phyloP scores from a whole-genome alignment of 2,329 filamentous ascomycete genomes.

The Fusarium palustre region DNA sequence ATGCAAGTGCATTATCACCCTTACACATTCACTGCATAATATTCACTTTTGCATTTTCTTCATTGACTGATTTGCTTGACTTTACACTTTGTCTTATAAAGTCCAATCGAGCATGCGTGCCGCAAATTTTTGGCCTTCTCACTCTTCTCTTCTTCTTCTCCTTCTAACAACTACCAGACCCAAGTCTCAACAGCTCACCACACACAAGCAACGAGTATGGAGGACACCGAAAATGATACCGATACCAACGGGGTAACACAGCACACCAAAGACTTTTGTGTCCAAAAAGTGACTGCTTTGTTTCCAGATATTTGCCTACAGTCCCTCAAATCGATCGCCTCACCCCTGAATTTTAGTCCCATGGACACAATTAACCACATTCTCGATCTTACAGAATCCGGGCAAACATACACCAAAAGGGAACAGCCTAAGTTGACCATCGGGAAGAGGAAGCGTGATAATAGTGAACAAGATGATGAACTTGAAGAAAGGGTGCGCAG shows the following conservation, averaged over 20 bases:
- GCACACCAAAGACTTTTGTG: constrained; percentile 20
- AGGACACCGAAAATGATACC: neutral
- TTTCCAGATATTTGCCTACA: constrained; percentile 61
- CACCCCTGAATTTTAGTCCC: constrained; percentile 46
- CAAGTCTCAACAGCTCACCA: neutral
- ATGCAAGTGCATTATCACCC: neutral
- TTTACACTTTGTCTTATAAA: no score
- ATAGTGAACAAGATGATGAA: constrained; percentile 38
- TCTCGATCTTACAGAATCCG: constrained; percentile 55
- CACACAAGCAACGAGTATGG: constrained; percentile 18
- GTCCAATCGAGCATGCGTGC: neutral
- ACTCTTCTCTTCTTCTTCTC: neutral
- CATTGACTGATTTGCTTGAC: neutral
- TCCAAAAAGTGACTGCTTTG: constrained; percentile 42
- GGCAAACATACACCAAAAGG: constrained; percentile 53
- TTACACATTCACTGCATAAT: neutral
- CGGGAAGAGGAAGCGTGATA: constrained; percentile 58
- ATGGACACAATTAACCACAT: constrained; percentile 53
- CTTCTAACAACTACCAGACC: constrained; percentile 19
- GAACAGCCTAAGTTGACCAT: constrained; percentile 20
- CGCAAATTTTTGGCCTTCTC: neutral
- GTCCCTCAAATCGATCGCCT: constrained; percentile 50
- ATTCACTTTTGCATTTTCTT: neutral
- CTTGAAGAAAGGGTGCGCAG: constrained; percentile 19
- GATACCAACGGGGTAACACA: neutral